Base-by-base conservation (phyloP, 345 rosid species). In the Orychophragmus violaceus region DNA sequence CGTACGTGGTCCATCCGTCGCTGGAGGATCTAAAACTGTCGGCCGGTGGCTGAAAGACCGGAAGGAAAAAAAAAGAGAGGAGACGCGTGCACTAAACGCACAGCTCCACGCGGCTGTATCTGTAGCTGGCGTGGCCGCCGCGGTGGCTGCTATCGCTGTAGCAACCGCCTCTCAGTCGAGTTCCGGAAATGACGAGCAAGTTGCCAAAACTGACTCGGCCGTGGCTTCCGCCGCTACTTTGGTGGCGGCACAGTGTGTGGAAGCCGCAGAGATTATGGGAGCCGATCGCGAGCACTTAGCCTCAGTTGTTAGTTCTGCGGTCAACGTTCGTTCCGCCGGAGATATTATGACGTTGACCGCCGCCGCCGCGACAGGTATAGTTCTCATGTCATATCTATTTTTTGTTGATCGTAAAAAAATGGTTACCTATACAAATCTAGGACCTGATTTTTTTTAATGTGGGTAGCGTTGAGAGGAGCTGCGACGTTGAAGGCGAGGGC, bases 401-500 rank as follows among this genome's bases (percentile, higher is more conserved):
- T n/a, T n/a, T n/a, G n/a, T n/a, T n/a, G n/a, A n/a, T n/a, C n/a
- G n/a, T n/a, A n/a, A n/a, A n/a, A n/a, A n/a, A n/a, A n/a, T n/a
- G n/a, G n/a, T n/a, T n/a, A n/a, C n/a, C n/a, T n/a, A n/a, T n/a
- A n/a, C n/a, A n/a, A n/a, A n/a, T n/a, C n/a, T n/a, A n/a, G n/a
- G n/a, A n/a, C n/a, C n/a, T n/a, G n/a, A n/a, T n/a, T n/a, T n/a
- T n/a, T n/a, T n/a, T n/a, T n/a, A n/a, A n/a, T n/a, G 37, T 66
- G 90, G 21, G 45, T 66, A 93, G 99, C 99, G 3, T 82, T 94
- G 68, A 82, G 99, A 25, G 99, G 99, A 23, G 99, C 95, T 0
- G 96, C 97, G 2, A 87, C 96, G 0, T 72, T 94, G 54, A 94
- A 87, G 83, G 97, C 96, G 1, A 82, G 99, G 74, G 82, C 92